Conservation (phyloP, 73 alveolate species). For the Vitrella brassicaformis region DNA sequence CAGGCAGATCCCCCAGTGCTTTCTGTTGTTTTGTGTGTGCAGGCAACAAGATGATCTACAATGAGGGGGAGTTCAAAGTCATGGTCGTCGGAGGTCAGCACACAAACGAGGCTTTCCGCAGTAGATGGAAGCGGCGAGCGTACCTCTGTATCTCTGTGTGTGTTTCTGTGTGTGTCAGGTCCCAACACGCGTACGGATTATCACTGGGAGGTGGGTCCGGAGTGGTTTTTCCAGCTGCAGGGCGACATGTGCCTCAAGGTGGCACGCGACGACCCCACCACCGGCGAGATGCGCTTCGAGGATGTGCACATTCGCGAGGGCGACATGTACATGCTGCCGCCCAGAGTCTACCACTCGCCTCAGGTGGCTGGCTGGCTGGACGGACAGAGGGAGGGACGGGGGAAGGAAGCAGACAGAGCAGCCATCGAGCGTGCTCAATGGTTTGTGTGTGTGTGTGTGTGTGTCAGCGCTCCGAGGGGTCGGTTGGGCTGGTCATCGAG, state of each 20-base stretch:
- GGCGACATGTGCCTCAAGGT: not conserved
- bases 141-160: no score
- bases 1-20: not conserved
- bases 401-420: not conserved
- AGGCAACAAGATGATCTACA: not conserved
- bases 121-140: no score
- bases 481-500: not conserved
- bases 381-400: not conserved
- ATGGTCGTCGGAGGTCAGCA: not conserved
- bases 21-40: not conserved
- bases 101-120: not conserved
- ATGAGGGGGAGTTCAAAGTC: not conserved
- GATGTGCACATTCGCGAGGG: not conserved
- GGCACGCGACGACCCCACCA: no score
- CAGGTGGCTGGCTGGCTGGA: not conserved
- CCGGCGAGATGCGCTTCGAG: no score
- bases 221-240: not conserved
- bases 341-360: not conserved
- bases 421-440: not conserved
- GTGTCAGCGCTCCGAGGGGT: not conserved
- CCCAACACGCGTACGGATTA: not conserved
- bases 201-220: not conserved
- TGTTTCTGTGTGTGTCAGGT: no score
- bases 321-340: not conserved
- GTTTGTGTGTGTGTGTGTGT: not conserved